Percentiles rank a stretch among this genome's conserved stretches.
Evolutionary conservation across 2,329 filamentous ascomycete genomes (phyloP).

Genomic region (Colletotrichum endophyticum): DNA sequence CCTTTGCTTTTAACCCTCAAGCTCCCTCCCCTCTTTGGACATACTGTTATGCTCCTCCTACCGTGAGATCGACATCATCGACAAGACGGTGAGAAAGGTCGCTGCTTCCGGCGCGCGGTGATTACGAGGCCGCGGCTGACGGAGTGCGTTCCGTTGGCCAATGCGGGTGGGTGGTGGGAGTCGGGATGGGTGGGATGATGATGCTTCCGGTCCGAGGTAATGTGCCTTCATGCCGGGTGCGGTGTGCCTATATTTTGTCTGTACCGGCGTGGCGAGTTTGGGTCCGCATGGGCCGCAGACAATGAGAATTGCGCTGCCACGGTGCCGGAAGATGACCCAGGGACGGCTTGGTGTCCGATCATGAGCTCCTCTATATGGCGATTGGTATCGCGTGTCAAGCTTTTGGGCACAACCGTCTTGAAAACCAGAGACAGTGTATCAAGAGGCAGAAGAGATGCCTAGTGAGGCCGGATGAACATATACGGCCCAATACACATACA

Average conservation of each 20-base stretch:
- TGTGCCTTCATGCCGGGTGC: neutral
- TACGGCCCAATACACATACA: no score
- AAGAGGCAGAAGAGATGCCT: no score
- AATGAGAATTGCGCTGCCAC: neutral
- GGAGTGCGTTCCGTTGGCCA: neutral
- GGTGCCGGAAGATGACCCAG: neutral
- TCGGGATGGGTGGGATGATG: neutral
- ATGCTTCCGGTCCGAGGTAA: neutral
- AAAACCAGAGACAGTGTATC: no score
- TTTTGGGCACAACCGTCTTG: no score
- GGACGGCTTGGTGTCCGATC: no score
- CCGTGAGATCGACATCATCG: neutral
- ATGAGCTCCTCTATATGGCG: no score
- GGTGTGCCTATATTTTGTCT: neutral
- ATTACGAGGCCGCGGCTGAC: neutral
- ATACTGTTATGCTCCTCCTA: neutral
- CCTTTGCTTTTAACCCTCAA: neutral
- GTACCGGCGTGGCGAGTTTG: neutral
- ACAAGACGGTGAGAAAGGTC: neutral
- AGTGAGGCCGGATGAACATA: no score
- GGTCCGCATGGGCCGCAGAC: neutral
- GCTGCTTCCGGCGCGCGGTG: neutral
- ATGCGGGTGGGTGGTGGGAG: neutral
- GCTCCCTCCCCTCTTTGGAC: neutral
- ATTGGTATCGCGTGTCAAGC: fast-evolving